Evolutionary conservation across 164 flowering plant species (phyloP).

Genomic region (Tetracentron sinense): DNA sequence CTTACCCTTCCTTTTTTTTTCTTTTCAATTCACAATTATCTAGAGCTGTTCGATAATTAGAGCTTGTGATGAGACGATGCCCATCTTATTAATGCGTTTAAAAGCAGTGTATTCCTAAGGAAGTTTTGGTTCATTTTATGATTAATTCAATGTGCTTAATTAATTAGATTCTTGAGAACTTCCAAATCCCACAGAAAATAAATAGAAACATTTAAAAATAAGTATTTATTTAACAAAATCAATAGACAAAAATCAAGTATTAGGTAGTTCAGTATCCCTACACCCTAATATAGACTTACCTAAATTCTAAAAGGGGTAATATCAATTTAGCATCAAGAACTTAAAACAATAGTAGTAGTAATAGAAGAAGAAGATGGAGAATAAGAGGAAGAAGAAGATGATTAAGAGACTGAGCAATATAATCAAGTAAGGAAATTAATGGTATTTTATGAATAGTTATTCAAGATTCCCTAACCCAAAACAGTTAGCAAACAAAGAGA

Average conservation of each 20-base stretch:
- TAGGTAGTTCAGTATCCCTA: no score
- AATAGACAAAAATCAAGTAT: no score
- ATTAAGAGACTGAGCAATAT: background rate
- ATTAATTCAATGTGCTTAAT: background rate
- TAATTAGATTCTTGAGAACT: background rate
- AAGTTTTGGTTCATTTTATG: background rate
- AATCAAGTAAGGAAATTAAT: background rate
- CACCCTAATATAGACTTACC: no score
- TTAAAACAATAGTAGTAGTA: no score
- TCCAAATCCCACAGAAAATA: background rate
- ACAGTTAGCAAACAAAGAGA: background rate
- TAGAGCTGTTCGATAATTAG: background rate
- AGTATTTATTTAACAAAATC: no score
- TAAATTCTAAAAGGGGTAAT: no score
- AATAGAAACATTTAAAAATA: no score
- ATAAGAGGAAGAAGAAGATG: background rate
- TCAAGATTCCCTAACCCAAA: background rate
- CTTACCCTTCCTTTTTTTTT: background rate
- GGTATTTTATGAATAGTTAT: background rate
- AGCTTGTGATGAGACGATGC: background rate
- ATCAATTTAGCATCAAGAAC: no score
- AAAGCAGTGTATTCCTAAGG: background rate
- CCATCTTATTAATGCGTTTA: background rate
- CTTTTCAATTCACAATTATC: background rate
- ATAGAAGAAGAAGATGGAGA: no score